Evolutionary conservation across 1,284 basidiomycete species (phyloP).

Genomic region (Fomitiporia mediterranea): DNA sequence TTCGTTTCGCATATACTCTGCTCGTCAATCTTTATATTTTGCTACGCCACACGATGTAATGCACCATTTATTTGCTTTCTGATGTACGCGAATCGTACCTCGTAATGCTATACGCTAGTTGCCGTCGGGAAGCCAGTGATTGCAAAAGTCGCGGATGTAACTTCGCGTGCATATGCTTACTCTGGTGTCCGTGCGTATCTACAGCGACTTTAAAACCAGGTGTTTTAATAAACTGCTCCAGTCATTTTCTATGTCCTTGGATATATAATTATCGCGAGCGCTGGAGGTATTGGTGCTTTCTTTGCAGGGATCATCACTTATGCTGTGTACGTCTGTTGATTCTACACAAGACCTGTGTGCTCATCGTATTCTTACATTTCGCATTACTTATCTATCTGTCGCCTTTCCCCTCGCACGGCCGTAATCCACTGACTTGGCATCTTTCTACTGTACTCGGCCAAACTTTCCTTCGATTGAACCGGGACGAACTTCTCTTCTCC

Average conservation of each 20-base stretch:
- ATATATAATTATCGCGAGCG: slow-evolving; percentile 42
- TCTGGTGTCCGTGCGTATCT: slow-evolving; percentile 53
- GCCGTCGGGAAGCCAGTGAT: slow-evolving; percentile 75
- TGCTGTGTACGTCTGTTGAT: slow-evolving; percentile 44
- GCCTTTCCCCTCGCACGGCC: too few species aligned
- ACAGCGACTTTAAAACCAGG: neutral
- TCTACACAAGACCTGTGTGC: too few species aligned
- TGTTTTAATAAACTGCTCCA: slow-evolving; percentile 22
- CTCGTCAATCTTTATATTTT: too few species aligned
- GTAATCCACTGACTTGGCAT: too few species aligned
- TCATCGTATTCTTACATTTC: too few species aligned
- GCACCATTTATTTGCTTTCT: too few species aligned
- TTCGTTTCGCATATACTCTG: neutral
- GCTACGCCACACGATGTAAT: too few species aligned
- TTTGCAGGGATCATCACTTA: slow-evolving; percentile 54
- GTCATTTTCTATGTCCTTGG: slow-evolving; percentile 52
- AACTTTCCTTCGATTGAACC: too few species aligned
- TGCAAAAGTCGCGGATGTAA: slow-evolving; percentile 74
- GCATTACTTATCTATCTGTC: neutral
- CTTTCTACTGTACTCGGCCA: too few species aligned
- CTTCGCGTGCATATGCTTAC: slow-evolving; percentile 56
- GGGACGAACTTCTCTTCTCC: neutral
- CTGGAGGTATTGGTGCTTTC: slow-evolving; percentile 36
- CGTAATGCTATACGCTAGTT: slow-evolving; percentile 28
- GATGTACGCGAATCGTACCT: neutral